Evolutionary conservation across 805 yeast genomes (phyloP), one percentile per base, ranked within the genome.

Genomic region (Ogataea methylovora): DNA sequence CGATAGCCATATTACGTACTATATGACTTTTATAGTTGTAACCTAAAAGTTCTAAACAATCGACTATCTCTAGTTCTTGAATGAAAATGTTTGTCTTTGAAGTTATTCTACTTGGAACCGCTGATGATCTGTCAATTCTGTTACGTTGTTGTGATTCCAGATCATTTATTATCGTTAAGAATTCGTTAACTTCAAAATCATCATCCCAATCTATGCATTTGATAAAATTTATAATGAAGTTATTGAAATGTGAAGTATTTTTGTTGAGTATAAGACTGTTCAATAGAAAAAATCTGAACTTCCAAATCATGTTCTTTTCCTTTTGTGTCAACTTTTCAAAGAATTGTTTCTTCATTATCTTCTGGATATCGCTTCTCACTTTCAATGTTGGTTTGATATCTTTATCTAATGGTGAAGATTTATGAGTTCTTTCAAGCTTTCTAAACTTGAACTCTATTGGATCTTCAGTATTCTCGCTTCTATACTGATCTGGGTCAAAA

Each of bases 161-260:
- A 26, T 61, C 61, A 24, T 49, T 50, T n/a, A 57, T 44, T 25
- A 60, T 57, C 6, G 43, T 48, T 32, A 85, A 69, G 8, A 87
- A 90, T 51, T 86, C 94, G 28, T 66, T 70, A 20, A 82, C 75
- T 60, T 90, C 98, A 35, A 67, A 62, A 40, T 82, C 83, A 54
- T 87, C 94, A 24, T 76, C 84, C 84, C 97, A 84, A 45, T 88
- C 80, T 13, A 88, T 83, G 29, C 94, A 79, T 54, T 87, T 86
- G 43, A 90, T 69, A 40, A 92, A 79, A 55, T 90, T 90, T 15
- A 60, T 56, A 13, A 57, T 44, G 26, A 58, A 57, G 30, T 60
- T 60, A 28, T 58, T 63, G 33, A 59, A 56, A 20, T 60, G 60
- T 5, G 54, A 41, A 13, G 48, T 49, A 37, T 56, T 60, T 14